Evolutionary conservation across 768 basidiomycete genomes (phyloP).

Genomic region (Suillus americanus): DNA sequence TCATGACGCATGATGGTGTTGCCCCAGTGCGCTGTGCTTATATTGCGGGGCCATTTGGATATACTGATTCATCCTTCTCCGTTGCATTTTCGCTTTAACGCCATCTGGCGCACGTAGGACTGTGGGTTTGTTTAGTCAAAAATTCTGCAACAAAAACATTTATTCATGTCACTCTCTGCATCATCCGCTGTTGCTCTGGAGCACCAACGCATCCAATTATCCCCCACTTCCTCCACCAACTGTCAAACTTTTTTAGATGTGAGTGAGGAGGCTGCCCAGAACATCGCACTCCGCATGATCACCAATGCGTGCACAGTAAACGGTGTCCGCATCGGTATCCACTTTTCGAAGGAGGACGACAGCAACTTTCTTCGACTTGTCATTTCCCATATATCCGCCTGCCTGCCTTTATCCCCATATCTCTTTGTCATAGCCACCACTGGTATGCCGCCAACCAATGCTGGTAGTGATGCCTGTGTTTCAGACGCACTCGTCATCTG

Average conservation of each 20-base stretch:
- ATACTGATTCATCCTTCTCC: background rate
- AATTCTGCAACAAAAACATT: background rate
- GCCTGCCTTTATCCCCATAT: slow-evolving; percentile 42
- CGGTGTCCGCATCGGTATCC: slow-evolving; percentile 59
- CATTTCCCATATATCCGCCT: slow-evolving; percentile 43
- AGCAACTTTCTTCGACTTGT: slow-evolving; percentile 57
- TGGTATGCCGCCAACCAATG: slow-evolving; percentile 29
- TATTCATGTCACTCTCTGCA: slow-evolving; percentile 18
- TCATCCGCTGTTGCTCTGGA: slow-evolving; percentile 21
- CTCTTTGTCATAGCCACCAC: slow-evolving; percentile 58
- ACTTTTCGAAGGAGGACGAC: slow-evolving; percentile 55
- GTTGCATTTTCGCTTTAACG: background rate
- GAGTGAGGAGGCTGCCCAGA: slow-evolving; percentile 55
- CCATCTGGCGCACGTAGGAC: background rate
- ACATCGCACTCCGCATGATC: slow-evolving; percentile 54
- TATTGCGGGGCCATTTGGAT: background rate
- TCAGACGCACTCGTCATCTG: slow-evolving; percentile 55
- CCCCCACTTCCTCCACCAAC: slow-evolving; percentile 11
- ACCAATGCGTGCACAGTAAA: slow-evolving; percentile 50
- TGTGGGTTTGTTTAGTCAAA: background rate
- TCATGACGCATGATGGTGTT: background rate
- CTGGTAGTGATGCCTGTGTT: slow-evolving; percentile 4
- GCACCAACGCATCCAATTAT: background rate
- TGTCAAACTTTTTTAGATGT: slow-evolving; percentile 56
- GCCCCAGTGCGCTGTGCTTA: background rate